A percentile compares a stretch with the other conserved stretches of the same genome.
phyloP scores from a whole-genome alignment of 2,329 filamentous ascomycete genomes.

The Sarocladium kiliense region DNA sequence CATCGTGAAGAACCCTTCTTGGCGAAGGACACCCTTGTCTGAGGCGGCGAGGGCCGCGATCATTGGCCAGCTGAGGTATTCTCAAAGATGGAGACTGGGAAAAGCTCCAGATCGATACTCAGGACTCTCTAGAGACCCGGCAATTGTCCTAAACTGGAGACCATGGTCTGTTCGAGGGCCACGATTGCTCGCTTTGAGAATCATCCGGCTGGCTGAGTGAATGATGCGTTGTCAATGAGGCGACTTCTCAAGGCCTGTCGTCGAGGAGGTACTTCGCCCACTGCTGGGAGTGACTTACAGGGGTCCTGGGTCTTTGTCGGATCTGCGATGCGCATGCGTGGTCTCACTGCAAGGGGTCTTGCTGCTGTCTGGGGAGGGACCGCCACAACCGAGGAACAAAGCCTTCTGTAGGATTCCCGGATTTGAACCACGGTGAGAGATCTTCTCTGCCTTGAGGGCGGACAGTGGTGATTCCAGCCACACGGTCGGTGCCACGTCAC shows the following conservation, averaged over 20 bases:
- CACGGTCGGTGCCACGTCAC: conserved; percentile 5
- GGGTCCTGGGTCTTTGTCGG: background rate
- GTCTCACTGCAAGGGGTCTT: background rate
- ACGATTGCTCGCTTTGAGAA: background rate
- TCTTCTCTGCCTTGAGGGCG: background rate
- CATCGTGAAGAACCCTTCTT: background rate
- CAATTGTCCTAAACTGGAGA: background rate
- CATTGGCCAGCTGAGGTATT: background rate
- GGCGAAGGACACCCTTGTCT: background rate
- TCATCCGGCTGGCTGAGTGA: background rate
- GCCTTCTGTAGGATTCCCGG: background rate
- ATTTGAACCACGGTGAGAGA: background rate
- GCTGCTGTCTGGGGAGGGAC: background rate
- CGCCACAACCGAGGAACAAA: background rate
- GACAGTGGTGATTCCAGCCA: conserved; percentile 3
- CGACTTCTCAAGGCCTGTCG: background rate
- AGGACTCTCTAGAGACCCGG: background rate
- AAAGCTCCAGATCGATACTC: background rate
- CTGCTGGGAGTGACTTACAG: conserved; percentile 3
- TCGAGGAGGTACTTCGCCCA: background rate
- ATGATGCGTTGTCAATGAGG: conserved; percentile 9
- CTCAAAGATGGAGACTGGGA: background rate
- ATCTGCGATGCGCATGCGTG: conserved; percentile 2
- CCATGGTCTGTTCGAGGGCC: background rate
- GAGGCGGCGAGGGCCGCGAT: background rate